Base-by-base conservation (phyloP, 2,329 filamentous ascomycete species). In the Penicillium verrucosum region DNA sequence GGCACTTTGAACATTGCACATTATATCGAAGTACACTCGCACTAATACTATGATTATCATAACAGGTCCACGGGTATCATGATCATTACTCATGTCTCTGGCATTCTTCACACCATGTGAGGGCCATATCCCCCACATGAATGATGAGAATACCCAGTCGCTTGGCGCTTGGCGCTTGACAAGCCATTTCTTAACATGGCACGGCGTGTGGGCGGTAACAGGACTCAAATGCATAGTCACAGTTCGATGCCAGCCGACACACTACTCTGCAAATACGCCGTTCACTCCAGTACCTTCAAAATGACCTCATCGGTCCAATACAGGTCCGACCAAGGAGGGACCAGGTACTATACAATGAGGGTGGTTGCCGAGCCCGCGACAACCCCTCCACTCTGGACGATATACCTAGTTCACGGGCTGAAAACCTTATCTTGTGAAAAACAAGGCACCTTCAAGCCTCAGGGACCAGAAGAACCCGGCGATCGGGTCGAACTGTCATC, bases 401-500 rank as follows among this genome's bases (percentile, higher is more conserved):
- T n/a, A 27, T 27, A 16, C 14, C 6, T 34, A 10, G n/a, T 37
- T 32, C 34, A 36, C 34, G 3, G 8, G 10, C 43, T 32, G 36
- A 6, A 27, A 8, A 2, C 10, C 47, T 14, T 23, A 16, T 51
- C 23, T 11, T 27, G 21, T 38, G 14, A 10, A 7, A 18, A 14
- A n/a, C 11, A 36, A 38, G 21, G 12, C 3, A 36, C 18, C 6
- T 21, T 11, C 21, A 27, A 16, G 16, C 10, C 16, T 59, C 51
- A 65, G 11, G 56, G 56, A 21, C 46, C 58, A 23, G 53, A 48
- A 25, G 53, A 48, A 18, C 44, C 59, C 27, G 49, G 55, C 30
- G 56, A 30, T 3, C 37, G 55, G 30, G 56, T 54, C 41, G 40
- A 57, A 43, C 45, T 59, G 48, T 68, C 67, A n/a, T 68, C 59